Evolutionary conservation across 805 yeast species (phyloP).

Genomic region (Wickerhamiella brachini): DNA sequence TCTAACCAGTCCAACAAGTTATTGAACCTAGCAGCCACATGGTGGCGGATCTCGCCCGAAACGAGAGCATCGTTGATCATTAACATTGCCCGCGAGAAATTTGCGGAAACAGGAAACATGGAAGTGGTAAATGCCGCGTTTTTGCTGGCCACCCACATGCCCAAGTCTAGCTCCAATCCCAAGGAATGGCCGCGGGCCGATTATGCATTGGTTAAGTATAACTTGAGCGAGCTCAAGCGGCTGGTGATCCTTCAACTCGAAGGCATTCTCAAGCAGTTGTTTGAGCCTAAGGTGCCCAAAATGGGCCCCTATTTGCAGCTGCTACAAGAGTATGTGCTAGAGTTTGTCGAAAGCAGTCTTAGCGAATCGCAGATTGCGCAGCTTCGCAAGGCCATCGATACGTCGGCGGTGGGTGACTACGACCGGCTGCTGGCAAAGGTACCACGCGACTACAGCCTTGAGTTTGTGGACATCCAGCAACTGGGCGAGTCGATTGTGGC

Average conservation of each 20-base stretch:
- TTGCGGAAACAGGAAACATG: slow-evolving; percentile 1
- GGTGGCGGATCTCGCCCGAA: slow-evolving; percentile 39
- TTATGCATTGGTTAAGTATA: slow-evolving; percentile 1
- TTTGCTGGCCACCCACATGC: slow-evolving; percentile 4
- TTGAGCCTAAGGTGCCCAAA: slow-evolving; percentile 30
- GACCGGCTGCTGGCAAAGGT: slow-evolving; percentile 31
- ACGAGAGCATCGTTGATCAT: slow-evolving; percentile 5
- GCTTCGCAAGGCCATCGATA: slow-evolving; percentile 26
- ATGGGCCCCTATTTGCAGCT: slow-evolving; percentile 40
- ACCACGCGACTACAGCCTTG: slow-evolving; percentile 47
- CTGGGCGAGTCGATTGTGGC: slow-evolving; percentile 40
- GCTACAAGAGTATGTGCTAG: slow-evolving; percentile 36
- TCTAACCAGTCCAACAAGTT: slow-evolving; percentile 34
- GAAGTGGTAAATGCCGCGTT: slow-evolving; percentile 4
- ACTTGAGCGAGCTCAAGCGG: slow-evolving; percentile 30
- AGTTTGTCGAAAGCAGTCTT: slow-evolving; percentile 30
- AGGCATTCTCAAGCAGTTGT: slow-evolving; percentile 25
- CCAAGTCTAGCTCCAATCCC: background rate
- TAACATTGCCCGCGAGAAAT: slow-evolving; percentile 2
- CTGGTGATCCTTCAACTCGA: background rate
- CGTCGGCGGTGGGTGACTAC: slow-evolving; percentile 33
- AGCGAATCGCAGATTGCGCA: slow-evolving; percentile 33
- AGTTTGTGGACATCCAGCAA: slow-evolving; percentile 40
- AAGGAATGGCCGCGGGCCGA: slow-evolving; percentile 10
- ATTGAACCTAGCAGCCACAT: slow-evolving; percentile 32